Base-by-base conservation (phyloP, 805 yeast genomes). In the Candida awuae region DNA sequence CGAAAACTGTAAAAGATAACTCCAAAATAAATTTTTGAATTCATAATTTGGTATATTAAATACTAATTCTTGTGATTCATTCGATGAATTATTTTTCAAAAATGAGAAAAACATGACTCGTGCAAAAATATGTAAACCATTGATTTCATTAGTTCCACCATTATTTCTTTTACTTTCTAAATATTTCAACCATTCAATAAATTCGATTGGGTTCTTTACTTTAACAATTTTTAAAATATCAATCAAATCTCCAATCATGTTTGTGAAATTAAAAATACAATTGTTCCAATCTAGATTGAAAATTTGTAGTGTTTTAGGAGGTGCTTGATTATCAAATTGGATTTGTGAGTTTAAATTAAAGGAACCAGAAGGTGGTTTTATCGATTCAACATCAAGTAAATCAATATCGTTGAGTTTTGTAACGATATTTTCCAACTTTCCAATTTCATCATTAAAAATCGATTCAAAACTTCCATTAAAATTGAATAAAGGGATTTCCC, bases 51-150 rank as follows among this genome's bases (percentile, higher is more conserved):
- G 30, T 34, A 63, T 63, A 0, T 87, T 88, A 18, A 78, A 48
- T 2, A 83, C 62, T 1, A 76, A 62, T 38, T 68, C 70, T 53
- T 80, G 78, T 50, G 80, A 84, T 43, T 85, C 62, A 28, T 31
- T 31, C 4, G 25, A 18, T 21, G 19, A 13, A n/a, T 29, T 30
- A 20, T 29, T 34, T 8, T 81, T 63, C 18, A 80, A 59, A 49
- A 71, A 77, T 17, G 80, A 59, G 39, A 80, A 84, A 48, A 78
- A 70, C 9, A 78, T 49, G 2, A 83, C 82, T 43, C 88, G 66
- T 1, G 80, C 68, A n/a, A 83, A 54, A 6, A 69, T 71, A 45
- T 67, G 70, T 31, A 58, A 49, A 0, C 63, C 63, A n/a, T 51
- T 26, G 5, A 59, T 48, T 34, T 58, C 63, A 47, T 55, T 58